Conservation (phyloP, 2,329 filamentous ascomycete species). For the Fusarium mundagurra region DNA sequence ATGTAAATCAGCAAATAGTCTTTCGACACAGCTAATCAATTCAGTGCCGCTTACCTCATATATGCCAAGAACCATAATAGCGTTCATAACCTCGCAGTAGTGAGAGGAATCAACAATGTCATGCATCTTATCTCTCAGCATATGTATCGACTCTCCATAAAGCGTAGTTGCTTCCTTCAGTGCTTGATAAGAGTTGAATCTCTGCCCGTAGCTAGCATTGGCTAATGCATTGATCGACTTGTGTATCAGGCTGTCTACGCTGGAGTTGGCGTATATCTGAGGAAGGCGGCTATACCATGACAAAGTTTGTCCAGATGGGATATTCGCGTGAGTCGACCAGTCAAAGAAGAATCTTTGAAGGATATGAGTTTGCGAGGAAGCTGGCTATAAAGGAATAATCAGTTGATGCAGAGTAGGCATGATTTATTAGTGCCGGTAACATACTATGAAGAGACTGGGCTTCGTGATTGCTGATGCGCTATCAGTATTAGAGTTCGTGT, state of each 20-base stretch:
- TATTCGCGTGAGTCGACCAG: background rate
- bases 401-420: background rate
- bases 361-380: background rate
- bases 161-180: background rate
- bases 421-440: background rate
- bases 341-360: background rate
- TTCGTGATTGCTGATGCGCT: background rate
- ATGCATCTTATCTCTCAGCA: background rate
- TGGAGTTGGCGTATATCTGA: background rate
- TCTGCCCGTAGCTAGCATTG: background rate
- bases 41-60: background rate
- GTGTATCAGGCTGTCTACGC: background rate
- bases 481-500: background rate
- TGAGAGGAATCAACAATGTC: background rate
- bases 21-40: fast-evolving
- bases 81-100: background rate
- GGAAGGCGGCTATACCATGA: background rate
- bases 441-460: background rate
- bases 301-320: background rate
- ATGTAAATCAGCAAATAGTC: fast-evolving
- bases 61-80: background rate
- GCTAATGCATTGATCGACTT: background rate
- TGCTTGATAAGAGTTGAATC: background rate
- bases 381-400: background rate
- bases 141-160: background rate